A percentile compares a stretch with the other conserved stretches of the same genome.
Conservation (phyloP, 768 basidiomycete species). For the Rubroboletus satanas region DNA sequence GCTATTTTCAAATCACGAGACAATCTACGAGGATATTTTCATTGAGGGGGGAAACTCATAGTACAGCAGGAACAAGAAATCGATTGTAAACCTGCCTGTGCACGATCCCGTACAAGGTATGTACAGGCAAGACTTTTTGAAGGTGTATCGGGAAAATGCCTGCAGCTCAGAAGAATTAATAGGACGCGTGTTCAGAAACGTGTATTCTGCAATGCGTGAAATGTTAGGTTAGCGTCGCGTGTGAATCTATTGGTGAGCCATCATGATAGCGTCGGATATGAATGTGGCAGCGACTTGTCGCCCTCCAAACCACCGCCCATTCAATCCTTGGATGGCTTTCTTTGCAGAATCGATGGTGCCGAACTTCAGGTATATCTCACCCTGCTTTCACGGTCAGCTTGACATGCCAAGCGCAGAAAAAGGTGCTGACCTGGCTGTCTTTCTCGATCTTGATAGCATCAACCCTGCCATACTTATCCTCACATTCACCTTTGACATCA, state of each 20-base stretch:
- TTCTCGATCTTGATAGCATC: constrained; percentile 88
- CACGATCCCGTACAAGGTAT: constrained; percentile 28
- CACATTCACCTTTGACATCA: constrained; percentile 93
- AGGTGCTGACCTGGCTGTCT: constrained; percentile 74
- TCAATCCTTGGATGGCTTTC: constrained; percentile 83
- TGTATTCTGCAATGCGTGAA: constrained; percentile 29
- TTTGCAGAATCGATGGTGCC: constrained; percentile 72
- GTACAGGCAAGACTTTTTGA: constrained; percentile 33
- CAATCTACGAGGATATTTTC: constrained; percentile 34
- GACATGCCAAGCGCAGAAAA: not conserved
- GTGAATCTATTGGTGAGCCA: constrained; percentile 68
- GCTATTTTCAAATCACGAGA: constrained; percentile 20
- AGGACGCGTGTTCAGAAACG: constrained; percentile 15
- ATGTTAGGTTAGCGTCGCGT: constrained; percentile 23
- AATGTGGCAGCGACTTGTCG: constrained; percentile 82
- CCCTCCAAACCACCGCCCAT: constrained; percentile 96
- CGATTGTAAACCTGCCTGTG: constrained; percentile 39
- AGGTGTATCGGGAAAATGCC: constrained; percentile 28
- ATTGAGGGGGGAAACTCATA: constrained; percentile 31
- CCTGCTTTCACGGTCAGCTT: constrained; percentile 44
- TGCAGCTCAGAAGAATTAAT: constrained; percentile 34
- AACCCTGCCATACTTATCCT: constrained; percentile 85
- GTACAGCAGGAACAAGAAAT: constrained; percentile 30
- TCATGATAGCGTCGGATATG: constrained; percentile 93
- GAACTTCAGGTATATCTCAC: constrained; percentile 97